Base-by-base conservation (phyloP, 495 filamentous ascomycete genomes). In the Aspergillus haitiensis region DNA sequence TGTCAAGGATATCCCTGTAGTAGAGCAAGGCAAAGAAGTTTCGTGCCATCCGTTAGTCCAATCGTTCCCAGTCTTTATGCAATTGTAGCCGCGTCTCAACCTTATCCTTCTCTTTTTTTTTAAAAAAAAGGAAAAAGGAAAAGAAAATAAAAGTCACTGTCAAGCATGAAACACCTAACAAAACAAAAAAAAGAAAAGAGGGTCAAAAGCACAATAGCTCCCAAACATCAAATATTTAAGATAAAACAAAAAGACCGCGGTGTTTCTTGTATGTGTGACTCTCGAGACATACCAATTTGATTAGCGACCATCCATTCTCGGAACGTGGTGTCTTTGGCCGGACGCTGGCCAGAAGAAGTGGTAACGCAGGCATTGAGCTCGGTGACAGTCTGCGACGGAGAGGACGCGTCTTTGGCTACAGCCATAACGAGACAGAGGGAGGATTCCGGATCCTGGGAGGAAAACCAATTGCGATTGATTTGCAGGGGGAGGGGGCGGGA, bases 1-100 rank as follows among this genome's bases (percentile, higher is more conserved):
- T 64, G 88, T 91, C 72, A 91, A 72, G 13, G 91, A 87, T 49
- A 95, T 82, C 37, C 88, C 91, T 94, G 63, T 13, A 18, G 27
- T 42, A 55, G 45, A 21, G 27, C 44, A 18, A 47, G 44, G 9
- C 10, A 15, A 34, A 48, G 58, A 60, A 31, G n/a, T n/a, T n/a
- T n/a, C n/a, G n/a, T n/a, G n/a, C n/a, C 58, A 49, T 49, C 27
- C 33, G 58, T 72, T 63, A 72, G 71, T 59, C 35, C 33, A 59
- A 32, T 40, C 21, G 9, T 31, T 21, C 48, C 27, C 48, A 34
- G 21, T 27, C 21, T 3, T 27, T 3, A 27, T 27, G 21, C 21
- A 27, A 3, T 27, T 27, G 21, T 27, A 27, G 1, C 21, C 21
- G 21, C 1, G 21, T 27, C 21, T 27, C 21, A 27, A 27, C 1